Evolutionary conservation across 768 basidiomycete species (phyloP), one percentile per base, ranked within the genome.

Genomic region (Leccinum broughii): DNA sequence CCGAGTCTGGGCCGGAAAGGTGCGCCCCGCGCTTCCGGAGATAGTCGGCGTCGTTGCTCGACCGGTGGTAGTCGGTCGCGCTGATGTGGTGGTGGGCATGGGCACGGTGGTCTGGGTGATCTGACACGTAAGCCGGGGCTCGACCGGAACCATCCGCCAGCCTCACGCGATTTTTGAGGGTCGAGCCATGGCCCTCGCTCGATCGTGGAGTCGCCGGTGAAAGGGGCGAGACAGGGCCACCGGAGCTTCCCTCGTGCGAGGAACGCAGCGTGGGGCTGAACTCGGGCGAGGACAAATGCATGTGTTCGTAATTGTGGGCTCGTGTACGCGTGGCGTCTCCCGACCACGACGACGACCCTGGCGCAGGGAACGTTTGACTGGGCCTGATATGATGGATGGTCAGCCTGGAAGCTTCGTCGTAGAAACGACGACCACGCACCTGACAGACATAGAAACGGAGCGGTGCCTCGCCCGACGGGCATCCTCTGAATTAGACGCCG

Each of bases 201-300:
- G 83, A 85, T 54, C 77, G 81, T 41, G 85, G 84, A 10, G 85
- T 85, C 3, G 77, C 75, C 10, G 85, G 85, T 11, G 64, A 69
- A 26, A 82, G 74, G 6, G 85, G 84, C 11, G 85, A 86, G 4
- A 80, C 73, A 54, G 78, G 80, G 26, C 81, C 80, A 1, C 77
- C 79, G 1, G 84, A 84, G 64, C 76, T 75, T 24, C 76, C 77
- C 54, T 79, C 80, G 60, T 78, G 77, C 75, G 61, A 72, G 65
- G 66, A 80, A 77, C 50, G 75, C 60, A 54, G 68, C 59, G 55
- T 57, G 46, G 65, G 61, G 50, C 61, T 69, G 46, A 67, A 65
- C 26, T 67, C 66, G n/a, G 60, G 69, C 1, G 66, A 56, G 22
- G 62, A 59, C 6, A 28, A 57, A 30, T 35, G 50, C n/a, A 54